Conservation (phyloP, 805 yeast genomes). For the Blastobotrys parvus region DNA sequence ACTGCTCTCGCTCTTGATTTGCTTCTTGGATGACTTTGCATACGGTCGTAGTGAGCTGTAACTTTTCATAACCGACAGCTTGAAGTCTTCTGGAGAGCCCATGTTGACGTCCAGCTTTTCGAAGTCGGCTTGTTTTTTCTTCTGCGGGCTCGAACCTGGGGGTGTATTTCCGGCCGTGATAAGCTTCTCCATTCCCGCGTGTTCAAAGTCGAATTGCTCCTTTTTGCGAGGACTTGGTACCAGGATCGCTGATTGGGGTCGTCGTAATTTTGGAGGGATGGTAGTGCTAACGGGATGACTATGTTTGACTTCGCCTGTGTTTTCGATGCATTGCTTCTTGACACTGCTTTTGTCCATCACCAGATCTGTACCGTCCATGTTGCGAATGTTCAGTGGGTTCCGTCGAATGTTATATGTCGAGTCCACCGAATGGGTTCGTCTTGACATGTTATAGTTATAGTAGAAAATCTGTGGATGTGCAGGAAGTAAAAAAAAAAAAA, state of each 20-base stretch:
- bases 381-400: conserved; percentile 29
- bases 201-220: not conserved
- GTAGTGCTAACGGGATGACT: not conserved
- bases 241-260: not conserved
- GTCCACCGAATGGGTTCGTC: conserved; percentile 18
- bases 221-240: not conserved
- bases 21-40: not conserved
- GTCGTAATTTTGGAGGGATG: not conserved
- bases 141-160: not conserved
- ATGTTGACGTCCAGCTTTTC: not conserved
- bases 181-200: not conserved
- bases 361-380: conserved; percentile 27
- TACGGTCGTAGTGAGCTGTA: not conserved
- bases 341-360: conserved; percentile 12
- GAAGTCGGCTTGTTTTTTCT: not conserved
- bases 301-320: not conserved
- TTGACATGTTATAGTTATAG: no score
- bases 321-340: not conserved
- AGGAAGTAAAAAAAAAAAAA: not conserved
- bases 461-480: not conserved
- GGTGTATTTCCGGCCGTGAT: not conserved
- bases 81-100: not conserved
- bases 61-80: not conserved
- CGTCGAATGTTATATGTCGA: conserved; percentile 21
- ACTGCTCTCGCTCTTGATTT: conserved; percentile 6